Evolutionary conservation across 1,139 yeast genomes (phyloP).

Genomic region (Geotrichum klebahnii): DNA sequence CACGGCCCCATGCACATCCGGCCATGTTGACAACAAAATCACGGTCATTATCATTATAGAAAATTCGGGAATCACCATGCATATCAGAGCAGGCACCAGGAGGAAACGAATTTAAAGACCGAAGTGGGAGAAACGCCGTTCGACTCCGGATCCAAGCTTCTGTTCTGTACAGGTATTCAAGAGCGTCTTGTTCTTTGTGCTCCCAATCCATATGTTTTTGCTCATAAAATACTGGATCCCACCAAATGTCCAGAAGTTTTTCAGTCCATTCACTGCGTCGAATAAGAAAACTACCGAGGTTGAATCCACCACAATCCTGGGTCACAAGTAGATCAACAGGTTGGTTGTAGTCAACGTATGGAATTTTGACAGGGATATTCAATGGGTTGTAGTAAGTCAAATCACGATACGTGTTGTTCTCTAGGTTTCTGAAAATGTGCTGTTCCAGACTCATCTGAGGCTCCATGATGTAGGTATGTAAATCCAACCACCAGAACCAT

Average conservation of each 20-base stretch:
- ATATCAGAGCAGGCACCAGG: constrained; percentile 78
- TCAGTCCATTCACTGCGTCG: constrained; percentile 85
- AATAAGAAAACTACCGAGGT: constrained; percentile 82
- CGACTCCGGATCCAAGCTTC: constrained; percentile 91
- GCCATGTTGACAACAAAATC: constrained; percentile 96
- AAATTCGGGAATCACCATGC: constrained; percentile 75
- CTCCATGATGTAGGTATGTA: constrained; percentile 94
- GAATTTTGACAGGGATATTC: constrained; percentile 58
- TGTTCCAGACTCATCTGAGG: constrained; percentile 78
- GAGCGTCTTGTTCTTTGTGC: constrained; percentile 94
- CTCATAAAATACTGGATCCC: constrained; percentile 97
- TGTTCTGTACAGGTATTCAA: constrained; percentile 70
- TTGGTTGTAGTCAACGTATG: constrained; percentile 66
- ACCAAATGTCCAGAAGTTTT: constrained; percentile 82
- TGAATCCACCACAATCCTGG: constrained; percentile 97
- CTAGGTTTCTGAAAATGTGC: constrained; percentile 66
- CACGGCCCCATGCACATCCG: constrained; percentile 96
- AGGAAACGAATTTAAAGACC: constrained; percentile 87
- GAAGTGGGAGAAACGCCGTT: constrained; percentile 77
- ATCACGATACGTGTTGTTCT: constrained; percentile 67
- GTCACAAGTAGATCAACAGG: constrained; percentile 79
- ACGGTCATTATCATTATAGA: constrained; percentile 59
- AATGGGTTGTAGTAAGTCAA: constrained; percentile 71
- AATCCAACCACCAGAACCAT: constrained; percentile 99
- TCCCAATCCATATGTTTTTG: constrained; percentile 99